Evolutionary conservation across 495 filamentous ascomycete species (phyloP).

Genomic region (Entonaema liquescens): DNA sequence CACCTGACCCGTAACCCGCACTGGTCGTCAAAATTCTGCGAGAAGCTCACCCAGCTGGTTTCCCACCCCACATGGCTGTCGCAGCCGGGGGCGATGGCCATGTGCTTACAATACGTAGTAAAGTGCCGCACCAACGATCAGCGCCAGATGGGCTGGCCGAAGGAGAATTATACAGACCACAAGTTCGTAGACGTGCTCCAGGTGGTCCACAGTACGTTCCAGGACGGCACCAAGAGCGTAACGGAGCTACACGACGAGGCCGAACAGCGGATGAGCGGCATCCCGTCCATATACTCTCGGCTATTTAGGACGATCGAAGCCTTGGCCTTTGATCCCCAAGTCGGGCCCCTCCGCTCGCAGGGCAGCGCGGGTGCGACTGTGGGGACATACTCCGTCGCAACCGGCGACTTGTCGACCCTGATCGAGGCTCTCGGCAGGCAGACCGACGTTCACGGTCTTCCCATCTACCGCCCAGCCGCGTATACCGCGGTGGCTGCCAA

Average conservation of each 20-base stretch:
- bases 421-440: neutral
- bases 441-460: neutral
- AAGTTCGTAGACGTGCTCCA: constrained; percentile 15
- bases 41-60: neutral
- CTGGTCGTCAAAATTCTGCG: too few species aligned
- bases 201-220: too few species aligned
- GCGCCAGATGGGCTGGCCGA: constrained; percentile 13
- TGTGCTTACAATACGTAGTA: constrained; percentile 15
- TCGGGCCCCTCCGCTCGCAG: too few species aligned
- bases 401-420: neutral
- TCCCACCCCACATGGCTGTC: constrained; percentile 5
- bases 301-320: too few species aligned
- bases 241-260: too few species aligned
- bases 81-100: constrained; percentile 6
- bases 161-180: constrained; percentile 2
- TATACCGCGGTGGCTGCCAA: neutral
- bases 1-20: too few species aligned
- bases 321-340: too few species aligned
- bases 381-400: neutral
- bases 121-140: constrained; percentile 20
- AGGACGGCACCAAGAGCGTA: too few species aligned
- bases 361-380: too few species aligned
- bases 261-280: too few species aligned
- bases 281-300: too few species aligned
- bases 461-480: neutral